Evolutionary conservation across 2,329 filamentous ascomycete genomes (phyloP).

Genomic region (Fusarium sp.): DNA sequence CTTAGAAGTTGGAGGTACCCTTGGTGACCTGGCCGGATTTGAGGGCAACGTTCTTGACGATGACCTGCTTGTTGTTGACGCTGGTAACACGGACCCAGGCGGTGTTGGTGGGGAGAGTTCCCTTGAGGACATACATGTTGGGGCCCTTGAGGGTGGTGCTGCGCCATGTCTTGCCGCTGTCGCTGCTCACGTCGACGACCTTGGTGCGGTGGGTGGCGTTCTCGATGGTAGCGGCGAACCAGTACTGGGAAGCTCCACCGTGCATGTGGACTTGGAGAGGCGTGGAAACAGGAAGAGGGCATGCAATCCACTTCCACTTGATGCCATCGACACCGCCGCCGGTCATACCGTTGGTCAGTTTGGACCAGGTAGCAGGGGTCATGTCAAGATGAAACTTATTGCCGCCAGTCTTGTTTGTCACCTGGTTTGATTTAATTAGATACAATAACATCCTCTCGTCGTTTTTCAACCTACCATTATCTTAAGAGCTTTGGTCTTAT

Average conservation of each 20-base stretch:
- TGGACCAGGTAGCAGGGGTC: constrained; percentile 23
- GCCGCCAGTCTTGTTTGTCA: constrained; percentile 25
- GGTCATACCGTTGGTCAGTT: constrained; percentile 21
- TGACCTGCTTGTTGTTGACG: constrained; percentile 27
- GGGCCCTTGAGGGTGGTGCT: constrained; percentile 3
- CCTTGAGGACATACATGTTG: constrained; percentile 27
- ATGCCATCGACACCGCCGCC: constrained; percentile 21
- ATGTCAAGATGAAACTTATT: constrained; percentile 30
- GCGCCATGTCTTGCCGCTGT: constrained; percentile 24
- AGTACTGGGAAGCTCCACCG: constrained; percentile 27
- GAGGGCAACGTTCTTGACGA: constrained; percentile 23
- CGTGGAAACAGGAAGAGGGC: constrained; percentile 4
- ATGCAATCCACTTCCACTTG: constrained; percentile 32
- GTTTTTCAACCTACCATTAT: background rate
- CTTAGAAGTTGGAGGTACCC: constrained; percentile 16
- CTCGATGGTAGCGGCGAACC: constrained; percentile 28
- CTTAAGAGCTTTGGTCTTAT: constrained; percentile 18
- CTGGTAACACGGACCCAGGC: constrained; percentile 23
- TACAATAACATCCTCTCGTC: rapidly evolving
- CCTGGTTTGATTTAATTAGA: background rate
- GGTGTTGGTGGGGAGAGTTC: constrained; percentile 15
- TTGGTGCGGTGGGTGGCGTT: constrained; percentile 26
- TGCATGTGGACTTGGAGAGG: constrained; percentile 28
- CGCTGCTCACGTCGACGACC: constrained; percentile 24
- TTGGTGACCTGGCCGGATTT: constrained; percentile 22